Percentiles rank a stretch among this genome's conserved stretches.
These are phyloP conservation scores for Thielaviopsis punctulata DNA, from an alignment of 2,329 filamentous ascomycete genomes.

Conservation along the genomic window DNA sequence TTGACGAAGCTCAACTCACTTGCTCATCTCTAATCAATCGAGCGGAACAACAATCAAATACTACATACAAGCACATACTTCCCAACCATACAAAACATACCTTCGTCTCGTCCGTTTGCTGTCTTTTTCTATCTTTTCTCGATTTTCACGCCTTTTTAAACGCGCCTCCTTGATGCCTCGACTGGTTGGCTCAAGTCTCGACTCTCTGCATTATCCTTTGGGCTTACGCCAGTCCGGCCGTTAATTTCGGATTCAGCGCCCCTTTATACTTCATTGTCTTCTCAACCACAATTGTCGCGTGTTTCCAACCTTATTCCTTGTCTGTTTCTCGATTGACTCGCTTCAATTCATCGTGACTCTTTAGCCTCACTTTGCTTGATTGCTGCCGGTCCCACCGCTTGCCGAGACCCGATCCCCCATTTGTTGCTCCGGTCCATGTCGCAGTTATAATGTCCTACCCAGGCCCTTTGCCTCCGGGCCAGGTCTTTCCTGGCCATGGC, in stretches of 20 bases:
- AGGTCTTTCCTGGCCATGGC: constrained; percentile 16
- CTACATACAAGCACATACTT: too few species aligned
- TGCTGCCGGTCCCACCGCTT: neutral
- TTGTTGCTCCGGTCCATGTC: constrained; percentile 9
- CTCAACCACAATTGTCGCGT: neutral
- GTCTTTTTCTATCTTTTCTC: neutral
- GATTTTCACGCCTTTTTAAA: neutral
- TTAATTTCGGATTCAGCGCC: neutral
- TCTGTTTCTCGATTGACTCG: neutral
- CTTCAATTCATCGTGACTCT: neutral
- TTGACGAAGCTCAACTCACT: too few species aligned
- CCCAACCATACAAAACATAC: too few species aligned
- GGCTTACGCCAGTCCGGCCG: neutral
- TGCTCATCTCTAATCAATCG: too few species aligned
- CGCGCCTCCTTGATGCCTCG: neutral
- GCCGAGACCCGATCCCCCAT: neutral
- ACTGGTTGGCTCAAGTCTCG: neutral
- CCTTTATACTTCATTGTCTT: neutral
- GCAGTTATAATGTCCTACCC: constrained; percentile 22
- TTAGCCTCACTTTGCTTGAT: neutral
- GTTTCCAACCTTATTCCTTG: neutral
- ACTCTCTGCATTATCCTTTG: neutral
- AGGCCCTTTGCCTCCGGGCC: constrained; percentile 18
- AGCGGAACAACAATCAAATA: too few species aligned
- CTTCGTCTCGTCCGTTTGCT: too few species aligned